Evolutionary conservation across 176 grass and related monocot genomes (phyloP).

Genomic region (Oryza brachyantha): DNA sequence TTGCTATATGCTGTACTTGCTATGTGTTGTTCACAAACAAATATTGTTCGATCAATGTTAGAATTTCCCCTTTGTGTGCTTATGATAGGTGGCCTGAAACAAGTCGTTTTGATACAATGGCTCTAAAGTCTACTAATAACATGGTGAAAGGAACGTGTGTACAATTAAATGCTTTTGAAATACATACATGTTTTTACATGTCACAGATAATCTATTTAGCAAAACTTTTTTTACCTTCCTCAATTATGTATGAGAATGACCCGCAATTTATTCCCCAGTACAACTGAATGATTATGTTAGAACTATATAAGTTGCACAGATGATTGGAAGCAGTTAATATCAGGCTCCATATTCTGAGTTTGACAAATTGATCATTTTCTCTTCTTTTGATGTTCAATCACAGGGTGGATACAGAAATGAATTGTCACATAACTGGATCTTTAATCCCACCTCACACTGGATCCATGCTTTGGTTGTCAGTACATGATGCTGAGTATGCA

Average conservation of each 20-base stretch:
- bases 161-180: background rate
- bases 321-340: background rate
- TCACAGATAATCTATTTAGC: background rate
- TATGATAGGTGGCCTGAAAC: background rate
- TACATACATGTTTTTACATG: background rate
- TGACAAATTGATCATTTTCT: conserved; percentile 8
- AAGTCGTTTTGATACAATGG: background rate
- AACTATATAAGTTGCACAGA: background rate
- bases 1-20: background rate
- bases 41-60: background rate
- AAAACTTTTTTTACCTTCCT: background rate
- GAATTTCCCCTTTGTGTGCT: background rate
- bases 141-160: background rate
- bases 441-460: conserved; percentile 68
- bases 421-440: conserved; percentile 88
- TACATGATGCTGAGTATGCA: conserved; percentile 49
- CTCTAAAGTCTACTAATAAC: background rate
- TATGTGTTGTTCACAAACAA: conserved; percentile 21
- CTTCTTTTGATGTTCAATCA: conserved; percentile 31
- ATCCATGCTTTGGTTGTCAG: conserved; percentile 65
- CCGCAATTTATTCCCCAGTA: background rate
- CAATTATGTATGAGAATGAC: background rate
- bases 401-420: conserved; percentile 81
- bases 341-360: conserved; percentile 8
- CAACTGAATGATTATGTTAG: background rate